phyloP scores from a whole-genome alignment of 768 basidiomycete species.

The Pulveroboletus sp. region DNA sequence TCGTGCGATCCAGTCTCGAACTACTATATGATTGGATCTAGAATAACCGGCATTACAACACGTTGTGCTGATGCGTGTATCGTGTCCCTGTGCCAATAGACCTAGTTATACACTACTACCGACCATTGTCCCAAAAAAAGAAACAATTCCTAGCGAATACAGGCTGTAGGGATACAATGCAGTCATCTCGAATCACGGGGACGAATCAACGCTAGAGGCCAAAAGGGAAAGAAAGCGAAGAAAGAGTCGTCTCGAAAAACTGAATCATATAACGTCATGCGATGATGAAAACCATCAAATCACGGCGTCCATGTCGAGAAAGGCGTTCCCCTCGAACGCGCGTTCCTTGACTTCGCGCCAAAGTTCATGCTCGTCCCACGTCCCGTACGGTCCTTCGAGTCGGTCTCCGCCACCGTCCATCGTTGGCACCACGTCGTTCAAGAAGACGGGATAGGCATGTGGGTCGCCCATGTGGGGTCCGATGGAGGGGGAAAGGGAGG shows the following conservation, averaged over 20 bases:
- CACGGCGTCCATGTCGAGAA: constrained; percentile 1
- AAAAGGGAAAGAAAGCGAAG: neutral
- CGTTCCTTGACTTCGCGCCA: neutral
- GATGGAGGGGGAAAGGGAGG: neutral
- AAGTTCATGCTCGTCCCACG: neutral
- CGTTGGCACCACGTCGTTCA: neutral
- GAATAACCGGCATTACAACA: no score
- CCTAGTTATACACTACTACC: neutral
- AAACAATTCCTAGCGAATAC: neutral
- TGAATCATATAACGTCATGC: no score
- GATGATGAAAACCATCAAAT: constrained; percentile 20
- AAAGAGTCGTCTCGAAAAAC: neutral
- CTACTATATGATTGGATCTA: no score
- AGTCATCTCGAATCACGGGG: no score
- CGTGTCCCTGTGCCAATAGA: neutral
- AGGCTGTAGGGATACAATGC: no score
- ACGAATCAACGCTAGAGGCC: neutral
- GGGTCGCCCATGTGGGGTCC: neutral
- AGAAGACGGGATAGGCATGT: neutral
- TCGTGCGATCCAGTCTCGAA: no score
- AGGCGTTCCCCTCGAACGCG: neutral
- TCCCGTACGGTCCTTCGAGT: neutral
- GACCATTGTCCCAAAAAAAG: neutral
- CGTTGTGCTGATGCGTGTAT: neutral
- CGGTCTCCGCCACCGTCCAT: neutral